Conservation (phyloP, 345 rosid genomes). For the Combretum micranthum region DNA sequence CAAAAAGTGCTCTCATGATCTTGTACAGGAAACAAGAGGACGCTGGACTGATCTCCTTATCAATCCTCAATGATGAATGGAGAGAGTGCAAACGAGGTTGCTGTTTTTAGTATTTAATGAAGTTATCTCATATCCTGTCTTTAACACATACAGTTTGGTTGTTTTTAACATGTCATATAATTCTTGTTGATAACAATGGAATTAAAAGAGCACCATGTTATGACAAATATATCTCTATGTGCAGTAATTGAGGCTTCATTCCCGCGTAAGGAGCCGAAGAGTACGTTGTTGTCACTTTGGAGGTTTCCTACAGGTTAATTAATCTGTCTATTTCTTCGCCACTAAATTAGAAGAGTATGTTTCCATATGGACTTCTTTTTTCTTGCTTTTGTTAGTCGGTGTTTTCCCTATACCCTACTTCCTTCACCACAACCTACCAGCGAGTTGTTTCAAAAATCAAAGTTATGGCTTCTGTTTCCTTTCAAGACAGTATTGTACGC, state of each 20-base stretch:
- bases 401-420: background rate
- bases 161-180: too few relatives aligned
- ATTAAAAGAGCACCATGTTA: too few relatives aligned
- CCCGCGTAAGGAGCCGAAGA: slow-evolving; percentile 74
- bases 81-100: slow-evolving; percentile 87
- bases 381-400: background rate
- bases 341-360: background rate
- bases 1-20: slow-evolving; percentile 41
- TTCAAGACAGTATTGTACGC: too few relatives aligned
- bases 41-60: slow-evolving; percentile 81
- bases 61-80: slow-evolving; percentile 82
- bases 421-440: background rate
- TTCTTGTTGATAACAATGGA: too few relatives aligned
- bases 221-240: slow-evolving; percentile 7
- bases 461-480: too few relatives aligned
- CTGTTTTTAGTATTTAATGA: slow-evolving; percentile 1
- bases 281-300: slow-evolving; percentile 55
- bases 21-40: slow-evolving; percentile 64
- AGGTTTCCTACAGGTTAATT: slow-evolving; percentile 53
- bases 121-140: too few relatives aligned
- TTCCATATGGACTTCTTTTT: background rate
- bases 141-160: too few relatives aligned
- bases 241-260: slow-evolving; percentile 87
- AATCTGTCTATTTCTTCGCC: background rate
- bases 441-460: too few relatives aligned